Base-by-base conservation (phyloP, 441 rosid species). In the Cnidoscolus chayamansa region DNA sequence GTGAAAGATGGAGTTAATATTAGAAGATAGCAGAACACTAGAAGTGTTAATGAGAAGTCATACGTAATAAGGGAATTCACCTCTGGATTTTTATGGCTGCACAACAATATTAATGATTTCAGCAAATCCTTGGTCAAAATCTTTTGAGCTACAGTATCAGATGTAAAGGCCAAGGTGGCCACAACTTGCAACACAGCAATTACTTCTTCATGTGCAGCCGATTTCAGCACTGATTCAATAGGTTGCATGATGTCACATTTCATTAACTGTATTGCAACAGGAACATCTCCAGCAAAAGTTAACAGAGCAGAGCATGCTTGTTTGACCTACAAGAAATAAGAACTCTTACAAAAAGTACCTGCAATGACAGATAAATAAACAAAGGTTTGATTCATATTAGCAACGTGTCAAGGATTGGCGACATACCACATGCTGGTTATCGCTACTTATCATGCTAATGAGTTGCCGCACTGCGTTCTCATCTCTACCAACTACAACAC, bases 401-500 rank as follows among this genome's bases (percentile, higher is more conserved):
- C 59, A 71, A 82, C 65, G 67, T 72, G 74, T 60, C 59, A 71
- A 82, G 68, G 67, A 74, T 75, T 60, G 72, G 63, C 67, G 80
- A 75, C 85, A 61, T 88, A 95, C 98, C 96, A 91, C 98, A 48
- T 93, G 96, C 54, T 81, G 89, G 54, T 93, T 81, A 78, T 95
- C 98, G 79, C 98, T 93, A 77, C 93, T 92, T 79, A 95, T 95
- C 99, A 93, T 95, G 72, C 99, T 95, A 82, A 92, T 93, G 71
- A 95, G 97, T 85, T 95, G 98, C 69, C 98, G 86, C 75, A 95
- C 89, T 56, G 99, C 99, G 87, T 93, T 95, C 86, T 92, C 97
- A 89, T 95, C 99, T 88, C 93, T 95, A 75, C 95, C 93, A 79
- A 95, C 87, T 76, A 91, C 88, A 70, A 70, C 81, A 74, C 95